Base-by-base conservation (phyloP, 2,329 filamentous ascomycete genomes). In the Gremmenia infestans region DNA sequence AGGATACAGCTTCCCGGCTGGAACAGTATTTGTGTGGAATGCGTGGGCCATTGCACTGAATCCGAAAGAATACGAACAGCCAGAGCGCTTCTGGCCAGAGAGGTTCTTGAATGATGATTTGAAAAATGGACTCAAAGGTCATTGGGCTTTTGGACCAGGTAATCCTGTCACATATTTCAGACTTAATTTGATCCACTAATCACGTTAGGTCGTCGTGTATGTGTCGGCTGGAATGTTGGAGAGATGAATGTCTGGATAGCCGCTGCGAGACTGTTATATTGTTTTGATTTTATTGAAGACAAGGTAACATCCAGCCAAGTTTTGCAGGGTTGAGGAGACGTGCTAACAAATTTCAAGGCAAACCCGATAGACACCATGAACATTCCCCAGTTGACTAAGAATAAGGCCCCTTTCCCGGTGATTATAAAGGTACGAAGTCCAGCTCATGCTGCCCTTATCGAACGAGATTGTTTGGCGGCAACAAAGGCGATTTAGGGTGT, bases 1-100 rank as follows among this genome's bases (percentile, higher is more conserved):
- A 25, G 80, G 76, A 48, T 78, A 79, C 64, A 74, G 56, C 12
- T 74, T 81, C 37, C 77, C 78, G 5, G 54, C 72, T 48, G 71
- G 70, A 3, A 66, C 72, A 52, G 75, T 48, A 14, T 73, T 77
- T 45, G 61, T 72, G 17, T 68, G 73, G 53, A 75, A 67, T 65
- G 70, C 68, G 53, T 67, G 65, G 58, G 69, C 72, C 4, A 74
- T 77, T 55, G 64, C 71, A 36, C 67, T 71, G 15, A 76, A 79
- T 62, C 71, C 74, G 9, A 68, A 63, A 37, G 76, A 77, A 58
- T 79, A 78, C 60, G 73, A 74, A 8, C 71, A 78, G 53, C 73
- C 76, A 32, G 72, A 77, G 28, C 69, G 65, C 22, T 79, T 72
- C 64, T 71, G 73, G 48, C 75, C 76, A 5, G 75, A 78, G 61